Conservation (phyloP, 176 grass and related monocot genomes). For the Saccharum spontaneum region DNA sequence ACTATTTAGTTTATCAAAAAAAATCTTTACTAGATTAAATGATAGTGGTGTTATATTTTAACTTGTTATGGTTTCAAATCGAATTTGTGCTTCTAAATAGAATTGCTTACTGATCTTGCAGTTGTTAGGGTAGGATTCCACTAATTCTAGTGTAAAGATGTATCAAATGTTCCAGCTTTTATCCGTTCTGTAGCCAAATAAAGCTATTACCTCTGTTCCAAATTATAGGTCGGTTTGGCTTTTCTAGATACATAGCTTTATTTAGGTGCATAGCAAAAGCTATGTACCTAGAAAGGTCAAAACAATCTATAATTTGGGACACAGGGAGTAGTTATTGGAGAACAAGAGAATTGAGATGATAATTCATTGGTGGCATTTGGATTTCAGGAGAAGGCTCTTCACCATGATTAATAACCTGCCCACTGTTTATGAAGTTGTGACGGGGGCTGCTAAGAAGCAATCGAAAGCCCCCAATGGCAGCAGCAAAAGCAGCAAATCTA, state of each 20-base stretch:
- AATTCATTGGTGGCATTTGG: conserved; percentile 18
- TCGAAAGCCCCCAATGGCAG: conserved; percentile 57
- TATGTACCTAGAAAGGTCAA: background rate
- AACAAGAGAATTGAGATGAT: conserved; percentile 1
- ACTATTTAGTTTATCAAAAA: background rate
- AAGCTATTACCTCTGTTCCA: background rate
- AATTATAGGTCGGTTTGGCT: background rate
- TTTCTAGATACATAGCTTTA: background rate
- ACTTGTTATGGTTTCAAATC: background rate
- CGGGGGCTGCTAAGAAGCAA: conserved; percentile 63
- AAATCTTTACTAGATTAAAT: background rate
- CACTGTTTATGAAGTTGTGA: conserved; percentile 85
- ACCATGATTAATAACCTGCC: conserved; percentile 78
- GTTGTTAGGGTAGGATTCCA: background rate
- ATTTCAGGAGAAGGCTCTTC: conserved; percentile 82
- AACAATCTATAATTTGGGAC: background rate
- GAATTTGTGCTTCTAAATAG: background rate
- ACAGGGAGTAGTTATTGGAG: background rate
- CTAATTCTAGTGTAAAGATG: background rate
- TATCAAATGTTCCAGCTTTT: background rate
- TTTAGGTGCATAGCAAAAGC: background rate
- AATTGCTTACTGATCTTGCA: conserved; percentile 24
- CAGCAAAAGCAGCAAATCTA: conserved; percentile 64
- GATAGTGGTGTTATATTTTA: background rate
- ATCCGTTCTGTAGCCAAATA: background rate